phyloP scores from a whole-genome alignment of 1,284 basidiomycete species.

The Waitea zeae region DNA sequence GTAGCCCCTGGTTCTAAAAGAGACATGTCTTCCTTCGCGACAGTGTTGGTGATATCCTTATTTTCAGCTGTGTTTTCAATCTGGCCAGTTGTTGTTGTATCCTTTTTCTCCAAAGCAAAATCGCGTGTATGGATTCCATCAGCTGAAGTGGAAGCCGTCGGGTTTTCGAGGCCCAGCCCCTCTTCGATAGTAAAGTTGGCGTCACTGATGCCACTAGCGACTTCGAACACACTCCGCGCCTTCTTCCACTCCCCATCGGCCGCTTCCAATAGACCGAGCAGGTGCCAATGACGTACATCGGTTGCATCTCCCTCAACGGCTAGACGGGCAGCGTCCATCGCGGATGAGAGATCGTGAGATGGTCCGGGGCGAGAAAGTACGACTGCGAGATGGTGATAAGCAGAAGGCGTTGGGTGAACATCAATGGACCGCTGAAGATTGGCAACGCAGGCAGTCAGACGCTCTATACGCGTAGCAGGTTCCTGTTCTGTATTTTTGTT shows the following conservation, averaged over 20 bases:
- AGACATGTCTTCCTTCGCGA: no score
- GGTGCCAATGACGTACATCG: conserved; percentile 80
- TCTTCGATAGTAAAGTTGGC: no score
- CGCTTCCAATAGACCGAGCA: conserved; percentile 71
- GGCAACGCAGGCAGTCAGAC: conserved; percentile 40
- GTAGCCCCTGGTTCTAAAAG: no score
- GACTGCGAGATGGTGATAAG: conserved; percentile 68
- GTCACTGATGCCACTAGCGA: conserved; percentile 37
- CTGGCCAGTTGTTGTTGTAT: neutral
- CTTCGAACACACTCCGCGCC: conserved; percentile 64
- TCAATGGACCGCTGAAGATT: conserved; percentile 38
- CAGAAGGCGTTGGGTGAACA: conserved; percentile 39
- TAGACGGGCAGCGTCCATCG: conserved; percentile 49
- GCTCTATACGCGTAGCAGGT: conserved; percentile 35
- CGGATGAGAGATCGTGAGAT: conserved; percentile 50
- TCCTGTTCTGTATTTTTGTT: conserved; percentile 36
- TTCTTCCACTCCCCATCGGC: conserved; percentile 71
- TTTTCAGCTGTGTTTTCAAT: no score
- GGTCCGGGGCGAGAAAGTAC: conserved; percentile 51
- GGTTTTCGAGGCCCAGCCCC: conserved; percentile 20
- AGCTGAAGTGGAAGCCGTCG: conserved; percentile 12
- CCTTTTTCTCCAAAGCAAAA: conserved; percentile 5
- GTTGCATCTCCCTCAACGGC: conserved; percentile 64
- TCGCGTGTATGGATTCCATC: conserved; percentile 11
- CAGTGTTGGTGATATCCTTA: no score